A percentile compares a stretch with the other conserved stretches of the same genome.
Evolutionary conservation across 1,139 yeast species (phyloP).

Genomic region (Pneumocystis sp.): DNA sequence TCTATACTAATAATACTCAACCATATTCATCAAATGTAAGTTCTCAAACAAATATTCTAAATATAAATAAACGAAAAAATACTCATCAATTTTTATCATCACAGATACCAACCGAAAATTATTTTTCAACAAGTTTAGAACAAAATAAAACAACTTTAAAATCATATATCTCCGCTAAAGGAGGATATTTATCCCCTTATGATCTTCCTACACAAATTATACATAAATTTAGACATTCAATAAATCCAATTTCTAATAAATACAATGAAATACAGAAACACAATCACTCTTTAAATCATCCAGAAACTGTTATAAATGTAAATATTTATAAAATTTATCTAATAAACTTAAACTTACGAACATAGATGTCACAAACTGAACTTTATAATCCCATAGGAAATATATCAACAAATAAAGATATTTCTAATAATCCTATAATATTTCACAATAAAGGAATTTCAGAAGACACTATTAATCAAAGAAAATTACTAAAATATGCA

Average conservation of each 20-base stretch:
- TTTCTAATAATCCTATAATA: background rate
- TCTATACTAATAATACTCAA: background rate
- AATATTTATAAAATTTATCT: background rate
- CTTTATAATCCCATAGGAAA: background rate
- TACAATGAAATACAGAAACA: background rate
- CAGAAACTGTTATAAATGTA: background rate
- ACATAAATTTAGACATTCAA: background rate
- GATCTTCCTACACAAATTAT: constrained; percentile 1
- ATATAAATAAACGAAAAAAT: background rate
- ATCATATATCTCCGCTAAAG: background rate
- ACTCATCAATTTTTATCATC: background rate
- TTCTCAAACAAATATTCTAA: background rate
- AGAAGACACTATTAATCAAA: background rate
- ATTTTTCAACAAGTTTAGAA: background rate
- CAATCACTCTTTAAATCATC: background rate
- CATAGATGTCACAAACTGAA: background rate
- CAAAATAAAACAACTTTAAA: background rate
- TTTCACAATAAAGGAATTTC: background rate
- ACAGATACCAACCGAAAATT: background rate
- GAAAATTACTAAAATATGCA: background rate
- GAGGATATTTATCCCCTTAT: background rate
- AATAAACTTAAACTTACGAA: background rate
- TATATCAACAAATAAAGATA: background rate
- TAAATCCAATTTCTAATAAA: background rate
- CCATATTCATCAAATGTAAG: background rate